Conservation (phyloP, 345 rosid species). For the Dimocarpus longan region DNA sequence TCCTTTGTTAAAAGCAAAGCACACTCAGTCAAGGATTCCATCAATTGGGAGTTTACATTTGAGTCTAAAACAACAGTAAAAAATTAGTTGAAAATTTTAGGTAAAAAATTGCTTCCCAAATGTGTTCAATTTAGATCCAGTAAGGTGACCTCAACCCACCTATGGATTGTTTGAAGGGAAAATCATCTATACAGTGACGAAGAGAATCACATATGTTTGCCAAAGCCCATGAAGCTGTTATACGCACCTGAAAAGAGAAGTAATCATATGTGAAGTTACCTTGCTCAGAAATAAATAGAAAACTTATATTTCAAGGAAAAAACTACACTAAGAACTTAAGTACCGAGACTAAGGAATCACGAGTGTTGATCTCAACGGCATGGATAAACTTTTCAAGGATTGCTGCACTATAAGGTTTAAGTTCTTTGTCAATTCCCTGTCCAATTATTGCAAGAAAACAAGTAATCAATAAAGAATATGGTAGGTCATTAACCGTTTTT, state of each 20-base stretch:
- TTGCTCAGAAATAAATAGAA: constrained; percentile 16
- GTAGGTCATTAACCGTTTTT: constrained; percentile 8
- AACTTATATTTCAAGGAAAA: constrained; percentile 16
- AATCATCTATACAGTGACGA: constrained; percentile 51
- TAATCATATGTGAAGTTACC: constrained; percentile 22
- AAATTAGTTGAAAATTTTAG: constrained; percentile 21
- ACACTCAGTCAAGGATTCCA: constrained; percentile 57
- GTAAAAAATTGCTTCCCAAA: not conserved
- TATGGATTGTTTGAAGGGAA: constrained; percentile 36
- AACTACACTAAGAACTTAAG: constrained; percentile 11
- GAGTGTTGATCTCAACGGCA: constrained; percentile 75
- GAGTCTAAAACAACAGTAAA: constrained; percentile 38
- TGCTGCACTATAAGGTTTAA: constrained; percentile 71
- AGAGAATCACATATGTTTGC: constrained; percentile 90
- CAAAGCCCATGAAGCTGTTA: constrained; percentile 94
- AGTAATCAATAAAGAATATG: constrained; percentile 13
- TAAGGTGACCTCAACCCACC: constrained; percentile 35
- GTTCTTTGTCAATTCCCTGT: constrained; percentile 34
- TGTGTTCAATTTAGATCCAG: constrained; percentile 1
- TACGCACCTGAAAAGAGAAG: constrained; percentile 63
- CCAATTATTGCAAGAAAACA: constrained; percentile 20
- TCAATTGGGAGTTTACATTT: constrained; percentile 32
- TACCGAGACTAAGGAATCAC: constrained; percentile 75
- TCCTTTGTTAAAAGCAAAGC: constrained; percentile 79
- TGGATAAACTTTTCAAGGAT: constrained; percentile 67